Evolutionary conservation across 768 basidiomycete genomes (phyloP).

Genomic region (Boletus bicolor): DNA sequence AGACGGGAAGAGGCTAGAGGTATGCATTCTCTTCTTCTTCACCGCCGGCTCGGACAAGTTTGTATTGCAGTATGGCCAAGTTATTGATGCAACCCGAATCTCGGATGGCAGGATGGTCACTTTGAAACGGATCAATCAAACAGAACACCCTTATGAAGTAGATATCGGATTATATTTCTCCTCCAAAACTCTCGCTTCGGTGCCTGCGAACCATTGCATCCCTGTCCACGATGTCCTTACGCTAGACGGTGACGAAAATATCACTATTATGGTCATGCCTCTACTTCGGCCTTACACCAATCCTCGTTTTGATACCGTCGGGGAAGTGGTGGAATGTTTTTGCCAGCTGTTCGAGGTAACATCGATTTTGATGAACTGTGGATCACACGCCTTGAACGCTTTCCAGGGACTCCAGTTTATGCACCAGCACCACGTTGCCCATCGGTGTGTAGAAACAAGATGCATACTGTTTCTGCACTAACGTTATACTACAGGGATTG

Average conservation of each 20-base stretch:
- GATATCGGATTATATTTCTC: slow-evolving; percentile 26
- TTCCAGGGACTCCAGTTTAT: slow-evolving; percentile 36
- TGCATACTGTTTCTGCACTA: background rate
- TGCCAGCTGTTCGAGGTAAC: slow-evolving; percentile 31
- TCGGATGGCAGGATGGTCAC: slow-evolving; percentile 27
- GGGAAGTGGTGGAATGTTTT: slow-evolving; percentile 24
- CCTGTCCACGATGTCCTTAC: slow-evolving; percentile 20
- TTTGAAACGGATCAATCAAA: slow-evolving; percentile 26
- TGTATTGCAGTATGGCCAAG: background rate
- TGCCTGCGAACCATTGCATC: slow-evolving; percentile 26
- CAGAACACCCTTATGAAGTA: slow-evolving; percentile 18
- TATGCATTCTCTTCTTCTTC: background rate
- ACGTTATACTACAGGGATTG: slow-evolving; percentile 21
- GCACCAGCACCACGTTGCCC: slow-evolving; percentile 34
- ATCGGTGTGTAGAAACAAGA: slow-evolving; percentile 16
- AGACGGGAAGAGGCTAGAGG: background rate
- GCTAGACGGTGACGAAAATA: slow-evolving; percentile 6
- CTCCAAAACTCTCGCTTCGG: background rate
- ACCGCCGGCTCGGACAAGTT: too few relatives aligned
- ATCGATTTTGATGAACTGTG: background rate
- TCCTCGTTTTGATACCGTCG: slow-evolving; percentile 16
- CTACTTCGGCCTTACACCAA: slow-evolving; percentile 19
- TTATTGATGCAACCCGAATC: slow-evolving; percentile 30
- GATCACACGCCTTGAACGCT: background rate
- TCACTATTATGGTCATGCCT: slow-evolving; percentile 31